These are phyloP conservation scores for Madurella fahalii DNA, from an alignment of 2,329 filamentous ascomycete genomes.

Conservation along the genomic window DNA sequence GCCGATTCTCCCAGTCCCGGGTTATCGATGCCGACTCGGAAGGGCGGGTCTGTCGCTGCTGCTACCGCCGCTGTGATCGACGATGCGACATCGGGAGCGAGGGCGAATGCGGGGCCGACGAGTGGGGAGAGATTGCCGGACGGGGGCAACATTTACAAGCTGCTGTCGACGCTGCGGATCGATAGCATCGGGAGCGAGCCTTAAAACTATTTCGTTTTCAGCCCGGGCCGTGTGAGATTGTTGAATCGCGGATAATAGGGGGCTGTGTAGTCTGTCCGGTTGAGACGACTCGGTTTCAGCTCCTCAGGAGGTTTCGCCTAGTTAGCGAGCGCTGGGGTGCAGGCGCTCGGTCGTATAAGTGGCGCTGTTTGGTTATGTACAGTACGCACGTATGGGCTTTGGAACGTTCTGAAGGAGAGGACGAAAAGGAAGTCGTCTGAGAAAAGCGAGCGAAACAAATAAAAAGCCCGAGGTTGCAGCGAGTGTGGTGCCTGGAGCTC, in stretches of 20 bases:
- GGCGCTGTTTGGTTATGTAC: background rate
- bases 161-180: background rate
- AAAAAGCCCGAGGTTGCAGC: background rate
- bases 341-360: background rate
- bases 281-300: background rate
- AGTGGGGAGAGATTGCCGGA: background rate
- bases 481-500: slow-evolving; percentile 4
- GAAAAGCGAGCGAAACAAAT: background rate
- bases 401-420: background rate
- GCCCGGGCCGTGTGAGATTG: background rate
- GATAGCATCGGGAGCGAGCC: background rate
- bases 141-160: background rate
- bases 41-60: slow-evolving; percentile 1
- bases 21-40: slow-evolving; percentile 7
- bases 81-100: slow-evolving; percentile 18
- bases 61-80: slow-evolving; percentile 18
- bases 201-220: background rate
- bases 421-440: background rate
- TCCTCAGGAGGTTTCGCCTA: too few relatives aligned
- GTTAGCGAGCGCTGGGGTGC: background rate
- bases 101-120: slow-evolving; percentile 6
- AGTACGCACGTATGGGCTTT: background rate
- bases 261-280: background rate
- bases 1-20: background rate
- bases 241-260: background rate